Conservation (phyloP, 2,329 filamentous ascomycete genomes). For the Fusarium camptoceras region DNA sequence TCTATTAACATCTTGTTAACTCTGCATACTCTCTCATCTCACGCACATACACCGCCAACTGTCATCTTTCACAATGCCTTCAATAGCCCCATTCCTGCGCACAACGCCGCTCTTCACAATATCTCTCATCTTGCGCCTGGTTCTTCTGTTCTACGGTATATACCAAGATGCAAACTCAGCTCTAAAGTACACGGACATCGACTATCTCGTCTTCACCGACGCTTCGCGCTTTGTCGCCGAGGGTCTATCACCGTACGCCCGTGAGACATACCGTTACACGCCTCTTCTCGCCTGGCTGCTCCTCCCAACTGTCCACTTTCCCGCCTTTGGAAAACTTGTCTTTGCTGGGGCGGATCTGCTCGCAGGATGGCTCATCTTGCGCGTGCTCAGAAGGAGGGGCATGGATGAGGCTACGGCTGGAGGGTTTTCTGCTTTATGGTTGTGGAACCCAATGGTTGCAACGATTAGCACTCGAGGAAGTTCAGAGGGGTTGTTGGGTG, state of each 20-base stretch:
- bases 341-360: conserved; percentile 87
- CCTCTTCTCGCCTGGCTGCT: conserved; percentile 93
- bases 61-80: conserved; percentile 44
- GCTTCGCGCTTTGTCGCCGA: conserved; percentile 80
- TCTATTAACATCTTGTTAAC: background rate
- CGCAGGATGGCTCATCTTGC: conserved; percentile 80
- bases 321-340: conserved; percentile 87
- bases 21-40: conserved; percentile 7
- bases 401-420: conserved; percentile 69
- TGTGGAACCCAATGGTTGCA: conserved; percentile 98
- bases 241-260: conserved; percentile 81
- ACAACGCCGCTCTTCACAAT: conserved; percentile 65
- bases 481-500: conserved; percentile 89
- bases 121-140: conserved; percentile 73
- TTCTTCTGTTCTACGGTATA: conserved; percentile 86
- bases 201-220: conserved; percentile 98
- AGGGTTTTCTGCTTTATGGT: conserved; percentile 87
- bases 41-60: conserved; percentile 40
- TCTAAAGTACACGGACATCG: conserved; percentile 98
- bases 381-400: conserved; percentile 53
- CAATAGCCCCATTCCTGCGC: conserved; percentile 47
- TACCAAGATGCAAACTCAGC: conserved; percentile 93
- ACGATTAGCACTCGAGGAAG: conserved; percentile 96
- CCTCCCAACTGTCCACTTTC: conserved; percentile 78
- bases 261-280: conserved; percentile 97